Evolutionary conservation across 148 eudicot genomes (phyloP), one percentile per base, ranked within the genome.

Genomic region (Rhododendron vialii): DNA sequence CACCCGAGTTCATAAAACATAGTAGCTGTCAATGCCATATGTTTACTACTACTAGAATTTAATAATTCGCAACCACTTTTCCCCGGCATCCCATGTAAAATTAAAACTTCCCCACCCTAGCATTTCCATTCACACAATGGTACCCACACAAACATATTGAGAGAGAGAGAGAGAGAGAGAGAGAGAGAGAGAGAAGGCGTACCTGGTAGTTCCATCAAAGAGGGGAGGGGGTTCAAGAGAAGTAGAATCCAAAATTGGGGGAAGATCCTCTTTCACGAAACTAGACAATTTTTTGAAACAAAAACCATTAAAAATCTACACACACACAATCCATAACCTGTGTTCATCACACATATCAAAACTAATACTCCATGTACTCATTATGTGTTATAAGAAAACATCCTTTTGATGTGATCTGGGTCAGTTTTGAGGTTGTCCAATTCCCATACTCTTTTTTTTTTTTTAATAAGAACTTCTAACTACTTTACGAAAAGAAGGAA

Each of bases 201-300:
- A 65, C 73, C 73, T n/a, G 73, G 33, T 65, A 65, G 73, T 65
- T 65, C 73, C 73, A 65, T 65, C 73, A 26, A 67, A 67, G 35
- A 67, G 17, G 73, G 73, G 33, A 67, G 73, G 73, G 73, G 73
- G 73, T 67, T 67, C 35, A 26, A 26, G 30, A 67, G 73, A 67
- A 67, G 73, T 67, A 67, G 73, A 67, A 67, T 67, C 17, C 73
- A 65, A 65, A 9, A 5, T 26, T 65, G 73, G 73, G 73, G 73
- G 73, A 65, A 65, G 73, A 65, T 65, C 73, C 73, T 65, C 73
- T n/a, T 65, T 65, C 73, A 65, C 73, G 30, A 65, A 65, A n/a
- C 73, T 65, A 26, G 9, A 65, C 15, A 65, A 26, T 63, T 63
- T 63, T 38, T 22, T 13, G 11, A 63, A 63, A 24, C 24, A 7